A percentile compares a stretch with the other conserved stretches of the same genome.
phyloP scores from a whole-genome alignment of 2,329 filamentous ascomycete genomes.

The Colletotrichum sp. region DNA sequence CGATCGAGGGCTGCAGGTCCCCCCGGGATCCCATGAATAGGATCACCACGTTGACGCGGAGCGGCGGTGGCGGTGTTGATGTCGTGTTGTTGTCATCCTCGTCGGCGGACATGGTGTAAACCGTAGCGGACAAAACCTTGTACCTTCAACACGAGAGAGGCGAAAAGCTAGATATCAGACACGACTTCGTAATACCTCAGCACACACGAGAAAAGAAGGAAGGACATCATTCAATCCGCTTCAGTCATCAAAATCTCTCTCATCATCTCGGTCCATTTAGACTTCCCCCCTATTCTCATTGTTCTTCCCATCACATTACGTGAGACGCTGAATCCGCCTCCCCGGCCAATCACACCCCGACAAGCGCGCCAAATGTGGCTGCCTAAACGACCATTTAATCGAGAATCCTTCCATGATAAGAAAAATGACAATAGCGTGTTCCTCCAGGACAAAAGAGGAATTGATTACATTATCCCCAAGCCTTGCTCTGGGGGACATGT shows the following conservation, averaged over 20 bases:
- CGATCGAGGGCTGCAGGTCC: conserved; percentile 55
- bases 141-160: neutral
- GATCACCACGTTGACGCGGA: conserved; percentile 47
- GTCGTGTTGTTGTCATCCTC: neutral
- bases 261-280: neutral
- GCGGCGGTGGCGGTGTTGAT: neutral
- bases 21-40: conserved; percentile 49
- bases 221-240: neutral
- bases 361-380: neutral
- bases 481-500: neutral
- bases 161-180: neutral
- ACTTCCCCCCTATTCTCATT: neutral
- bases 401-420: neutral
- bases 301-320: neutral
- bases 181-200: neutral
- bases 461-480: neutral
- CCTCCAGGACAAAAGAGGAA: neutral
- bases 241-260: neutral
- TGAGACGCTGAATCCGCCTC: neutral
- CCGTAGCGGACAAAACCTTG: neutral
- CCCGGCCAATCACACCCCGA: neutral
- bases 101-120: neutral
- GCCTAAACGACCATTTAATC: neutral
- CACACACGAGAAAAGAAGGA: neutral
- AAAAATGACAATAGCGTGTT: neutral